Evolutionary conservation across 768 basidiomycete species (phyloP), one percentile per base, ranked within the genome.

Genomic region (Suillus sp.): DNA sequence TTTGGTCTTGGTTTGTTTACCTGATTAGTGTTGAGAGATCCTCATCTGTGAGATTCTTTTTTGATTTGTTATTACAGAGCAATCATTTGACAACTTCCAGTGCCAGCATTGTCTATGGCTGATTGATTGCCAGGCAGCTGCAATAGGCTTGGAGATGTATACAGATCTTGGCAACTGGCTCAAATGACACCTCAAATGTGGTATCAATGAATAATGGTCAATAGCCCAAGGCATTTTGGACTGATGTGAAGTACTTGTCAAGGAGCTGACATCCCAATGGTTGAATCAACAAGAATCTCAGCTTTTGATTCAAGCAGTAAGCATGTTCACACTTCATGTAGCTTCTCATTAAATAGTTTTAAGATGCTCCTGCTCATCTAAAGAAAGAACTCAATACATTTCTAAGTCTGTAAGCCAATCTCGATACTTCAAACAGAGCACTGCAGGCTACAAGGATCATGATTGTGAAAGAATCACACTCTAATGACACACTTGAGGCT

Each of bases 121-220:
- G 1, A 61, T 80, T 11, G 78, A 80, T 62, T 68, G 69, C 3
- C 76, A 78, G 22, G 70, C 71, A 0, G 59, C 61, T 0, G 67
- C 66, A 3, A 72, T 80, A 20, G 74, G 71, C 0, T 10, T 30
- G 0, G 73, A 77, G 20, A 62, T 73, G 4, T 64, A 66, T 1
- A 64, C 69, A 16, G 72, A 75, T 14, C 71, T 80, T 4, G 78
- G 79, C 0, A 61, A 63, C 4, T 81, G 78, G 78, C 65, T 79
- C 7, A 59, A 57, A 1, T 66, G 72, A 6, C 67, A 68, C 8
- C 62, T 72, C 1, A 61, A 56, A 13, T 62, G 67, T 22, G 71
- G 71, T 2, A 58, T 74, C 8, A 9, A 57, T 11, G 60, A 37
- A 0, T 72, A 74, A 35, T 59, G 47, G 0, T 25, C 34, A 8